phyloP scores from a whole-genome alignment of 805 yeast genomes.

The Priceomyces fermenticarens region DNA sequence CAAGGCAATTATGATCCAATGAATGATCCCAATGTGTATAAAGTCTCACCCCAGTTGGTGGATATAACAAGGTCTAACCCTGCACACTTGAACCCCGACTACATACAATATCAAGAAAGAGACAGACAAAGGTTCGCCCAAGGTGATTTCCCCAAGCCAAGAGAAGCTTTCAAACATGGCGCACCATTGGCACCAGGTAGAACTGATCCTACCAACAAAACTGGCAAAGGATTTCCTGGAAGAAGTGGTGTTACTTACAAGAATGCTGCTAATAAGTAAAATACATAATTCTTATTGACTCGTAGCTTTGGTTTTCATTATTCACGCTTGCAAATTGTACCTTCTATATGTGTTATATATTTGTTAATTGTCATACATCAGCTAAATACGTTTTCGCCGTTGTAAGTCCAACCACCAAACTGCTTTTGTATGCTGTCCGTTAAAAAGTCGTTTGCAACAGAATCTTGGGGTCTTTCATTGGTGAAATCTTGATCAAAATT shows the following conservation, averaged over 20 bases:
- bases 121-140: slow-evolving; percentile 29
- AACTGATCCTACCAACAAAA: slow-evolving; percentile 11
- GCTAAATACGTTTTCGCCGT: slow-evolving; percentile 49
- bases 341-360: not conserved
- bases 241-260: slow-evolving; percentile 33
- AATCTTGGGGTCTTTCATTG: slow-evolving; percentile 87
- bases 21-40: slow-evolving; percentile 24
- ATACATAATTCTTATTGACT: not conserved
- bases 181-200: slow-evolving; percentile 33
- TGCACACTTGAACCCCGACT: slow-evolving; percentile 34
- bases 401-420: slow-evolving; percentile 98
- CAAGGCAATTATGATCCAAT: slow-evolving; percentile 14
- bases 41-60: slow-evolving; percentile 31
- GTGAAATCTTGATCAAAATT: slow-evolving; percentile 94
- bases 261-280: slow-evolving; percentile 28
- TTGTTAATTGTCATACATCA: not conserved
- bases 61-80: slow-evolving; percentile 37
- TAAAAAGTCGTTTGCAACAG: slow-evolving; percentile 88
- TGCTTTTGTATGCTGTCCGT: slow-evolving; percentile 96
- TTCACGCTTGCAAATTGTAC: no score
- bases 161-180: slow-evolving; percentile 24
- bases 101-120: slow-evolving; percentile 27
- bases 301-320: no score
- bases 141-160: slow-evolving; percentile 30
- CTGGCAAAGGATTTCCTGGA: slow-evolving; percentile 39